Evolutionary conservation across 208 protist species (phyloP).

Genomic region (Baffinella frigidus): DNA sequence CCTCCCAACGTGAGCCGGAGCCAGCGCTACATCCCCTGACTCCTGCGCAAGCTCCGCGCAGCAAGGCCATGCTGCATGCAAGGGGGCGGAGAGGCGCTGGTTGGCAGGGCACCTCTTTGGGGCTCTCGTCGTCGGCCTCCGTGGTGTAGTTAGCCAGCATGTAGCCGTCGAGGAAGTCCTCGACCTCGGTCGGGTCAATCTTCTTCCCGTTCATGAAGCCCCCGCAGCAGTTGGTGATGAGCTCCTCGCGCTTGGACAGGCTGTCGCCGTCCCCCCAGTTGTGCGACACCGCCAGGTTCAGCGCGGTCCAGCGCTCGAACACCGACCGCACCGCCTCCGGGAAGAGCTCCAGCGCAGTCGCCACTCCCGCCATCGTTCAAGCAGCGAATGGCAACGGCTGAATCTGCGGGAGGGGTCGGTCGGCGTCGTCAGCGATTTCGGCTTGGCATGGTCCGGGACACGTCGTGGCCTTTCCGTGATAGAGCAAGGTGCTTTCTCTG

Average conservation of each 20-base stretch:
- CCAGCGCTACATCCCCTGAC: too few relatives aligned
- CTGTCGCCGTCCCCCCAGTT: slow-evolving; percentile 18
- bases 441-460: too few relatives aligned
- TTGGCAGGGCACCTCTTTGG: background rate
- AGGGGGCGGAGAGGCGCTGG: background rate
- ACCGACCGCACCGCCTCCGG: background rate
- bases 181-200: slow-evolving; percentile 29
- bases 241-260: background rate
- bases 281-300: slow-evolving; percentile 40
- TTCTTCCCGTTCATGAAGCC: slow-evolving; percentile 12
- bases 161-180: slow-evolving; percentile 40
- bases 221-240: background rate
- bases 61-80: too few relatives aligned
- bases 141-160: slow-evolving; percentile 4
- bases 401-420: too few relatives aligned
- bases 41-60: too few relatives aligned
- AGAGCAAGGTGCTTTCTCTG: too few relatives aligned
- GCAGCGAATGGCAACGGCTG: too few relatives aligned
- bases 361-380: too few relatives aligned
- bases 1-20: too few relatives aligned
- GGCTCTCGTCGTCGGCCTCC: slow-evolving; percentile 27
- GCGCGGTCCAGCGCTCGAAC: slow-evolving; percentile 25
- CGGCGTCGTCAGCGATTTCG: too few relatives aligned
- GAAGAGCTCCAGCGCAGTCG: too few relatives aligned
- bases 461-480: too few relatives aligned